phyloP scores from a whole-genome alignment of 73 alveolate species.

The Tetrahymena borealis region DNA sequence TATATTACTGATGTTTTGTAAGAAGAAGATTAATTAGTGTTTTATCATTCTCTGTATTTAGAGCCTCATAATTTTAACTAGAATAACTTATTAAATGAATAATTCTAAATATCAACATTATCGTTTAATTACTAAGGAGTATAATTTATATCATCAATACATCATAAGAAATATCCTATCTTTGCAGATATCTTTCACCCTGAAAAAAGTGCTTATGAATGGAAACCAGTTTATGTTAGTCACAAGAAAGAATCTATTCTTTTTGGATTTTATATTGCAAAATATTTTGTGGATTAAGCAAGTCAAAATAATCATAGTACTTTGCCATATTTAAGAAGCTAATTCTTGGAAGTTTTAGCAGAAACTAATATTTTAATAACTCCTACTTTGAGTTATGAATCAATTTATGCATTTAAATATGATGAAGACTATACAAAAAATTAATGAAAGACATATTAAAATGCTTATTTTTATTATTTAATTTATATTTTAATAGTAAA shows the following conservation, averaged over 20 bases:
- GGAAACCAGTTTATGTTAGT: neutral
- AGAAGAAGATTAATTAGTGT: neutral
- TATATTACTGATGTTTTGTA: neutral
- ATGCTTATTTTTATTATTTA: no score
- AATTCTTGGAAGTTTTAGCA: neutral
- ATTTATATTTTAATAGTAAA: no score
- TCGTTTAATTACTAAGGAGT: neutral
- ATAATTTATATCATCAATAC: neutral
- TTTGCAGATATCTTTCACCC: neutral
- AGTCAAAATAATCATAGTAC: neutral
- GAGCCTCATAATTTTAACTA: neutral
- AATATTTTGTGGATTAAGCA: neutral
- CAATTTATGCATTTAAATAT: neutral
- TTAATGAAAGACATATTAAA: no score
- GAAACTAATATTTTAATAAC: neutral
- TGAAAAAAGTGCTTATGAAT: neutral
- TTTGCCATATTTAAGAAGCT: neutral
- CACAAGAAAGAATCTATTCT: neutral
- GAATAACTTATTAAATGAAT: neutral
- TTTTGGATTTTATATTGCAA: neutral
- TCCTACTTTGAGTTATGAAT: neutral
- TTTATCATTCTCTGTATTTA: neutral
- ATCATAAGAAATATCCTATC: neutral
- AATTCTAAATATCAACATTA: neutral
- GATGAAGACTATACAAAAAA: no score